phyloP scores from a whole-genome alignment of 345 rosid genomes.

The Lumnitzera racemosa region DNA sequence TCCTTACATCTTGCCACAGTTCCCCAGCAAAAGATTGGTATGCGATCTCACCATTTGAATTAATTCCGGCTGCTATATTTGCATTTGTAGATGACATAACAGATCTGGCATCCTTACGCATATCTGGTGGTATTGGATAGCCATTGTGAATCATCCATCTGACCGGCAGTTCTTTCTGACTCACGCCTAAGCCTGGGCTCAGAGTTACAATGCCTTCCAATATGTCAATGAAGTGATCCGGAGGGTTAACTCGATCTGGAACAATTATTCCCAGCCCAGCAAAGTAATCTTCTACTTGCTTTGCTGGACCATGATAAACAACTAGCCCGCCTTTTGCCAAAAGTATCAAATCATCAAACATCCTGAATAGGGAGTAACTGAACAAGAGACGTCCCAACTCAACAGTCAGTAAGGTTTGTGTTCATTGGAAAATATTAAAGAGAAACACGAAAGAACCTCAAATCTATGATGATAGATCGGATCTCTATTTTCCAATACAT shows the following conservation, averaged over 20 bases:
- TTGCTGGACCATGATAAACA: constrained; percentile 76
- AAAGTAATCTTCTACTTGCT: constrained; percentile 80
- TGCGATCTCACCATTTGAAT: constrained; percentile 12
- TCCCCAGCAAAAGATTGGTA: constrained; percentile 75
- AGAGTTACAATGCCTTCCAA: constrained; percentile 73
- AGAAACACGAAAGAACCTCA: background rate
- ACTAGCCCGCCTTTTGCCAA: constrained; percentile 86
- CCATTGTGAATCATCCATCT: constrained; percentile 94
- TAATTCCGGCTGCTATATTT: constrained; percentile 21
- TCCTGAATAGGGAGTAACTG: constrained; percentile 86
- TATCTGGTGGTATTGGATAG: constrained; percentile 60
- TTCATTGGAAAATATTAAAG: background rate
- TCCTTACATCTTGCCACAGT: constrained; percentile 77
- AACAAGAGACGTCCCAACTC: constrained; percentile 17
- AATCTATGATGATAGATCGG: no score
- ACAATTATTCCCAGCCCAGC: constrained; percentile 64
- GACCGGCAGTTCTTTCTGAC: constrained; percentile 64
- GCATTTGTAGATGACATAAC: constrained; percentile 7
- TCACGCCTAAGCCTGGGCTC: constrained; percentile 33
- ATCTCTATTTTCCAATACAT: no score
- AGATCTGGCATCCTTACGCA: constrained; percentile 36
- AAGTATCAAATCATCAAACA: constrained; percentile 79
- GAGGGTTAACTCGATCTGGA: constrained; percentile 88
- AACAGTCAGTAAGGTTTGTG: background rate
- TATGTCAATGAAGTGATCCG: constrained; percentile 83